These are phyloP conservation scores for Linum usitatissimum DNA, from an alignment of 345 rosid genomes.

Conservation along the genomic window DNA sequence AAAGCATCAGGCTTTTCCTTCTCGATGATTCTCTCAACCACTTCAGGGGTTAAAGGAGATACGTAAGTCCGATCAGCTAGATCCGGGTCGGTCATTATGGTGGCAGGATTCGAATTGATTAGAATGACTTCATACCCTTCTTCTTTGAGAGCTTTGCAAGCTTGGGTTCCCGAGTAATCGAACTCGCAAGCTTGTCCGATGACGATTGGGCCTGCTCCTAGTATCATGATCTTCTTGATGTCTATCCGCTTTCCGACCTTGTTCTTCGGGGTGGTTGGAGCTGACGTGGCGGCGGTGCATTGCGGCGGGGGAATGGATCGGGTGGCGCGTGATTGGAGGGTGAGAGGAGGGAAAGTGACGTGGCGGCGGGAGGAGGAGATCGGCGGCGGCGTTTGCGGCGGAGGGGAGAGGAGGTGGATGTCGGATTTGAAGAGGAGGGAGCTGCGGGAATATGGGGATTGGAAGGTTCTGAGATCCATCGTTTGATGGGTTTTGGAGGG, in stretches of 20 bases:
- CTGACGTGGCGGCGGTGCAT: not conserved
- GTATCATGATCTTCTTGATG: slow-evolving; percentile 81
- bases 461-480: no score
- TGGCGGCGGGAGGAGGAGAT: not conserved
- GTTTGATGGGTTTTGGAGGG: no score
- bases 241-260: slow-evolving; percentile 7
- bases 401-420: not conserved
- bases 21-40: slow-evolving; percentile 69
- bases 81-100: slow-evolving; percentile 98
- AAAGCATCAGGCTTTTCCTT: slow-evolving; percentile 86
- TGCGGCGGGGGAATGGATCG: not conserved
- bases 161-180: slow-evolving; percentile 96
- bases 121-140: slow-evolving; percentile 82
- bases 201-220: slow-evolving; percentile 96
- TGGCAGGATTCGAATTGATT: slow-evolving; percentile 93
- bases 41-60: slow-evolving; percentile 81
- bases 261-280: not conserved
- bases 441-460: no score
- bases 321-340: not conserved
- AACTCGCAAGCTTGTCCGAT: slow-evolving; percentile 98
- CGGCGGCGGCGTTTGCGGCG: no score
- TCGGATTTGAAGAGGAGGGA: no score
- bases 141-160: slow-evolving; percentile 80
- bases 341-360: not conserved
- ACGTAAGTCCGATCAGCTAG: slow-evolving; percentile 77